Evolutionary conservation across 2,329 filamentous ascomycete genomes (phyloP), one percentile per base, ranked within the genome.

Genomic region (Aspergillaceae sp.): DNA sequence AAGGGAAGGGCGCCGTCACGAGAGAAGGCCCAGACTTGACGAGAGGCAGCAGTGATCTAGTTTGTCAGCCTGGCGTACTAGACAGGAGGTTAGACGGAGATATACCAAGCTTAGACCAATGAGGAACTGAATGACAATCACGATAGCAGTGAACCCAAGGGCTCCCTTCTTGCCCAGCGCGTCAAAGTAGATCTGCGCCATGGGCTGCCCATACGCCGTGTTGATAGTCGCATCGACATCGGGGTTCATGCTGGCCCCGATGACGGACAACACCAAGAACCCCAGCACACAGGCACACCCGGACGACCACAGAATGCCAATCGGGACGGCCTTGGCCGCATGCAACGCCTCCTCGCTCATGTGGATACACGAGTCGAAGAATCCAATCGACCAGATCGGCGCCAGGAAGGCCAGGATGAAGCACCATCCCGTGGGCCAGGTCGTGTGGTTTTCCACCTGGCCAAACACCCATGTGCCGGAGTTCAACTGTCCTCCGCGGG

Each of bases 1-100:
- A 82, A 81, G 0, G 79, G 79, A 1, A 83, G 67, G 1, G 78
- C 79, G 2, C 77, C 78, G 54, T 83, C 79, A 27, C 79, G 73
- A 6, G 76, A 77, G 57, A 83, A 83, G 0, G 79, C 79, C 79
- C 79, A 83, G 29, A 70, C 72, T 61, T 83, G 79, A 4, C 80
- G 72, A 4, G 76, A 79, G 4, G 75, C 76, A 1, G 79, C 79
- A 3, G 81, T 74, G 2, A 78, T 63, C 62, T 70, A 56, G 3
- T 47, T 43, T 47, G 47, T 50, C 34, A 55, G 48, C 27, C 46
- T 41, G 8, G 5, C 3, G 5, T 7, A 11, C 1, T 6, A 8
- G 36, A 8, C 7, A 38, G 26, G 19, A n/a, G 10, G 19, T 27
- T 27, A 41, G 40, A 7, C 6, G 9, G 11, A 29, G 30, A 51